Evolutionary conservation across 2,329 filamentous ascomycete genomes (phyloP), one percentile per base, ranked within the genome.

Genomic region (Fonsecaea pugnacius): DNA sequence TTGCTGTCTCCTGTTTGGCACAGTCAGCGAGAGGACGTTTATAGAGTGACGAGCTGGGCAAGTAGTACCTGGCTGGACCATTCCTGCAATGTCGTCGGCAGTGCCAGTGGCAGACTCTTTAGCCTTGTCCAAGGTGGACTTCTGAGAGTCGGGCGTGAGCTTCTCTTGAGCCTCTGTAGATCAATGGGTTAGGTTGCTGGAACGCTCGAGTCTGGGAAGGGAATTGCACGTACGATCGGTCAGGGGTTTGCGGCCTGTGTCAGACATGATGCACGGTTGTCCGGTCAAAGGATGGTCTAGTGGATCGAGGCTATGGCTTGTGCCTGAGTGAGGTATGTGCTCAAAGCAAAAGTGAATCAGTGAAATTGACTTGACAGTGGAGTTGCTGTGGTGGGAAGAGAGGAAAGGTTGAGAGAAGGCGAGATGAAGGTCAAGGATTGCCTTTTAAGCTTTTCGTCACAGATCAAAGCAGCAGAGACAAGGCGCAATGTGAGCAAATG

Each of bases 171-270:
- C 77, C 83, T 87, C 67, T 70, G 60, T 38, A 54, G 40, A 43
- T 48, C 52, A 62, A 18, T 30, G 9, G 16, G 68, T 68, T 33
- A 62, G 58, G 58, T 4, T 52, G 57, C 10, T 10, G 14, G 30
- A 14, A 14, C n/a, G 24, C 30, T 52, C 32, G 21, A 30, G 14
- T 27, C 30, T 33, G 18, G 36, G 33, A n/a, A 5, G 24, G 6
- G 30, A n/a, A 36, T 43, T n/a, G 30, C 5, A 67, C 67, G 14
- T 60, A 69, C 67, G 84, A 75, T 79, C 80, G 70, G 76, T 72
- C 76, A 86, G 82, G 77, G 86, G 84, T 78, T 88, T 88, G 84
- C 86, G 85, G 73, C 80, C 82, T 71, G 76, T 60, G 78, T 88
- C 86, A 82, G 86, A 84, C 74, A 65, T 73, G 72, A 5, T 73